Evolutionary conservation across 2,329 filamentous ascomycete genomes (phyloP).

Genomic region (Sporothrix schenckii): DNA sequence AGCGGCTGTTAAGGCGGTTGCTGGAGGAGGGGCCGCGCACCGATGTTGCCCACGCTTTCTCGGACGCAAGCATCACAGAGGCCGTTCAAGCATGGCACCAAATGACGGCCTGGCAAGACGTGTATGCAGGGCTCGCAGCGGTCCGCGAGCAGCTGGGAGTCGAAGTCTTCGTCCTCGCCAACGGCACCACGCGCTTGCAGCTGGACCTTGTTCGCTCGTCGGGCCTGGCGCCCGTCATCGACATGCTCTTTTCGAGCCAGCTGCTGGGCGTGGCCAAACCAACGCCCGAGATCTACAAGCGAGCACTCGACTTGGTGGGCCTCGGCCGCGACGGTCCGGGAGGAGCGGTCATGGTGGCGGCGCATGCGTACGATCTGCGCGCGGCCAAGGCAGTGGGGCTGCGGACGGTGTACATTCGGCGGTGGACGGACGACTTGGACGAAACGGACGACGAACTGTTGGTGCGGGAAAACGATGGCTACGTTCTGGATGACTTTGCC

Average conservation of each 20-base stretch:
- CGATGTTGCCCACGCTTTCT: background rate
- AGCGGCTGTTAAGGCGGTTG: conserved; percentile 43
- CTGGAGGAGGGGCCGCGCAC: background rate
- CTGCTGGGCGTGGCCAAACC: conserved; percentile 56
- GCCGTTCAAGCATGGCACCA: conserved; percentile 14
- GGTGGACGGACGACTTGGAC: conserved; percentile 56
- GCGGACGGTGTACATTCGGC: conserved; percentile 55
- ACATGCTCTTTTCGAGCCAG: conserved; percentile 58
- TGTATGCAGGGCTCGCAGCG: background rate
- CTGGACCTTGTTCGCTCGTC: conserved; percentile 55
- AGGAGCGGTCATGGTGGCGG: conserved; percentile 57
- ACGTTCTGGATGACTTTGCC: conserved; percentile 10
- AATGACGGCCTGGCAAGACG: conserved; percentile 5
- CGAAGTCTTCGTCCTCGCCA: conserved; percentile 22
- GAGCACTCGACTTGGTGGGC: conserved; percentile 50
- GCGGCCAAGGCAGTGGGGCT: conserved; percentile 54
- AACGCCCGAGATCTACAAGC: conserved; percentile 50
- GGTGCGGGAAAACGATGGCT: conserved; percentile 15
- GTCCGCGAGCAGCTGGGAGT: background rate
- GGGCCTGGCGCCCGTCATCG: conserved; percentile 47
- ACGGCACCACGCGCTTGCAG: conserved; percentile 48
- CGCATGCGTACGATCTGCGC: conserved; percentile 57
- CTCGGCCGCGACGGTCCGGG: conserved; percentile 43
- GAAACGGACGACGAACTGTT: conserved; percentile 6
- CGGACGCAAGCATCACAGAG: background rate